phyloP scores from a whole-genome alignment of 2,329 filamentous ascomycete species.

The Penicillium glabrum region DNA sequence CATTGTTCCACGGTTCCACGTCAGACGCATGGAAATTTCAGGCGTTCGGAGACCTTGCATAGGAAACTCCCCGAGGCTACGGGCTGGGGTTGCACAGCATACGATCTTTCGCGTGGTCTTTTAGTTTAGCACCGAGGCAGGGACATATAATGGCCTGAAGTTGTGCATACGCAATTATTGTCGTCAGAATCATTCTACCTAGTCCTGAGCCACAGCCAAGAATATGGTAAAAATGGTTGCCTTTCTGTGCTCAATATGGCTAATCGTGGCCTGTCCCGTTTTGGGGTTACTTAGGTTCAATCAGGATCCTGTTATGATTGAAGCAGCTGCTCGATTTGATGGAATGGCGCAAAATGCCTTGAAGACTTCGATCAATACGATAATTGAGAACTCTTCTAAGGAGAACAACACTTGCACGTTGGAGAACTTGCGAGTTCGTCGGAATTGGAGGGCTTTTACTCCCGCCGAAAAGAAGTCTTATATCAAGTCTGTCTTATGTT shows the following conservation, averaged over 20 bases:
- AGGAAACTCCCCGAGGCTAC: not conserved
- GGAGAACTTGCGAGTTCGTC: slow-evolving; percentile 22
- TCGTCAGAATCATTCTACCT: not conserved
- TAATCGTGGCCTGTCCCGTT: not conserved
- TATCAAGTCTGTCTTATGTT: slow-evolving; percentile 48
- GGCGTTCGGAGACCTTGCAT: not conserved
- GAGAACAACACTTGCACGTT: slow-evolving; percentile 5
- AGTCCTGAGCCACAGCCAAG: not conserved
- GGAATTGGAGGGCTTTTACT: slow-evolving; percentile 34
- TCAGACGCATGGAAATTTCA: not conserved
- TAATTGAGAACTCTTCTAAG: not conserved
- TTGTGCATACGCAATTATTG: not conserved
- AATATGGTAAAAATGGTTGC: not conserved
- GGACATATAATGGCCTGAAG: not conserved
- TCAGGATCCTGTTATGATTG: not conserved
- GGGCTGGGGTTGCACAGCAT: not conserved
- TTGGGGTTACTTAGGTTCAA: not conserved
- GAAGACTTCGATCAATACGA: not conserved
- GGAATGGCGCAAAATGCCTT: not conserved
- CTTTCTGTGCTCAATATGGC: not conserved
- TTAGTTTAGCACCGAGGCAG: not conserved
- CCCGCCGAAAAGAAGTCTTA: slow-evolving; percentile 40
- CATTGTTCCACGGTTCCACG: not conserved
- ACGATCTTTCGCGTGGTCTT: not conserved
- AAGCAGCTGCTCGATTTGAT: not conserved